Conservation (phyloP, 2,329 filamentous ascomycete genomes). For the Thyridium curvatum region DNA sequence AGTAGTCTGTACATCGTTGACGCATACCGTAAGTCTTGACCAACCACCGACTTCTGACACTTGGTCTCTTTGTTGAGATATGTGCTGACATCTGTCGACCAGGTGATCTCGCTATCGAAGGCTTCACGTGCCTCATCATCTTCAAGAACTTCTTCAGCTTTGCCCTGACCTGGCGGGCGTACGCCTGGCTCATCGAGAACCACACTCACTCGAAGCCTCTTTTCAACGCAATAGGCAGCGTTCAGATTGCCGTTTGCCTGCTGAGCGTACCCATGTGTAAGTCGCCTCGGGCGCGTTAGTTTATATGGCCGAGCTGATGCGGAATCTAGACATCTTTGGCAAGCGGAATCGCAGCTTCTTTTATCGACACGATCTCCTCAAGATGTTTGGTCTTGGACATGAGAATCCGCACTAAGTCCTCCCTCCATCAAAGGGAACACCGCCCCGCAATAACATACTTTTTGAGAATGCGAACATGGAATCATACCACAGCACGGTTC, state of each 20-base stretch:
- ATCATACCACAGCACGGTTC: too few relatives aligned
- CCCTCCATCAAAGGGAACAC: too few relatives aligned
- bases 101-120: conserved; percentile 79
- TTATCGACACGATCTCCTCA: conserved; percentile 65
- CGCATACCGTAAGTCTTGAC: conserved; percentile 66
- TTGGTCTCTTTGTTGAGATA: not conserved
- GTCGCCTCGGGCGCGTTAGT: conserved; percentile 24
- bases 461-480: too few relatives aligned
- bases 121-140: conserved; percentile 81
- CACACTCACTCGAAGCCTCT: conserved; percentile 45
- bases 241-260: conserved; percentile 73
- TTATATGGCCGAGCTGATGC: too few relatives aligned
- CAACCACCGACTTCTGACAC: not conserved
- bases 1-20: conserved; percentile 87
- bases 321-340: conserved; percentile 61
- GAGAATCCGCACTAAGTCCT: not conserved
- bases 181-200: conserved; percentile 68
- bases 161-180: conserved; percentile 75
- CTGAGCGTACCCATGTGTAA: conserved; percentile 73
- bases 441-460: too few relatives aligned
- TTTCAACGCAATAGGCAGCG: conserved; percentile 67
- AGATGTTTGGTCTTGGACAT: conserved; percentile 30
- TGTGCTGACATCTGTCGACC: conserved; percentile 5
- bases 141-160: conserved; percentile 97
- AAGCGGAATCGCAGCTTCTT: conserved; percentile 73